Percentiles rank a stretch among this genome's conserved stretches.
Conservation (phyloP, 2,329 filamentous ascomycete species). For the Dryadomyces sulphureus region DNA sequence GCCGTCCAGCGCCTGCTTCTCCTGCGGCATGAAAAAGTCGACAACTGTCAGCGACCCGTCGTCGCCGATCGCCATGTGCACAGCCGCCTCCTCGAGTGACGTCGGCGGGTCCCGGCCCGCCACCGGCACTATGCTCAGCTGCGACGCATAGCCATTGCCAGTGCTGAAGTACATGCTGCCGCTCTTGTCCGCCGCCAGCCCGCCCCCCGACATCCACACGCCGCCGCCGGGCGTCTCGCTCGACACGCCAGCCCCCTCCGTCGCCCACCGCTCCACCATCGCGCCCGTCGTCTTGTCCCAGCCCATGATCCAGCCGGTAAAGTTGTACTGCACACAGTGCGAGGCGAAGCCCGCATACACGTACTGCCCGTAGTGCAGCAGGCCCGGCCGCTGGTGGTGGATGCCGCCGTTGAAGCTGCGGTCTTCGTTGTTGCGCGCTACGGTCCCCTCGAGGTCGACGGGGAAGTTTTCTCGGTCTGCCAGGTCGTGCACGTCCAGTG, state of each 20-base stretch:
- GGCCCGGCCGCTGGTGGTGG: constrained; percentile 28
- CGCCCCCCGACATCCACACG: constrained; percentile 35
- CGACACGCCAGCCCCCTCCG: constrained; percentile 25
- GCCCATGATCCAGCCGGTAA: constrained; percentile 33
- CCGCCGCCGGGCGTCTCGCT: constrained; percentile 25
- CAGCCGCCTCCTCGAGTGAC: constrained; percentile 31
- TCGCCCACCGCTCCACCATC: constrained; percentile 27
- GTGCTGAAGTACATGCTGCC: constrained; percentile 31
- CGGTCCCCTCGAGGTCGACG: constrained; percentile 24
- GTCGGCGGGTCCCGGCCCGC: constrained; percentile 28
- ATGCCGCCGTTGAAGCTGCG: constrained; percentile 31
- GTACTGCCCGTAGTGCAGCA: constrained; percentile 29
- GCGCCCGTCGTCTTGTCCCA: constrained; percentile 29
- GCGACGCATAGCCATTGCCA: constrained; percentile 32
- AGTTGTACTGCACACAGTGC: constrained; percentile 36
- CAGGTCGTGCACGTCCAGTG: constrained; percentile 28
- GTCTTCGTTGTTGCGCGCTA: constrained; percentile 28
- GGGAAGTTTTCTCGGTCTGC: constrained; percentile 25
- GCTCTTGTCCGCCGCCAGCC: constrained; percentile 28
- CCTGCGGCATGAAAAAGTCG: constrained; percentile 36
- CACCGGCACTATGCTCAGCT: constrained; percentile 26
- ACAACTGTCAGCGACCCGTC: constrained; percentile 27
- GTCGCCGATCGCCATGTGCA: constrained; percentile 29
- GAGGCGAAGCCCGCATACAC: constrained; percentile 34
- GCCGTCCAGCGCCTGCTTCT: constrained; percentile 32